Evolutionary conservation across 768 basidiomycete genomes (phyloP).

Genomic region (Mycena maculata): DNA sequence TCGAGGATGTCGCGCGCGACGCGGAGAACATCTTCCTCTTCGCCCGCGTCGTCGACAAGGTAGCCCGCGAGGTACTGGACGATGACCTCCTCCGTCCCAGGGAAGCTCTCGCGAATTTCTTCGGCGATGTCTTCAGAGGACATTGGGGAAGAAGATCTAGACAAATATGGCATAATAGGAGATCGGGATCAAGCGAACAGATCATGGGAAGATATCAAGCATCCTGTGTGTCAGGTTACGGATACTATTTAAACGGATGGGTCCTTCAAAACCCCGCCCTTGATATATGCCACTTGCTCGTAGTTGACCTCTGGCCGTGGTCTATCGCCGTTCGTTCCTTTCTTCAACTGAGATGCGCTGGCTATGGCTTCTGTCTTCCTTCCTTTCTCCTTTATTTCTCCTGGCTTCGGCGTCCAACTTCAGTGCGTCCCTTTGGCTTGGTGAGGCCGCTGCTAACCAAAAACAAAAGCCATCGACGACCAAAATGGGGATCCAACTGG

Average conservation of each 20-base stretch:
- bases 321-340: slow-evolving; percentile 18
- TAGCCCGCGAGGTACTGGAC: slow-evolving; percentile 91
- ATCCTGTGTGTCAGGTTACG: slow-evolving; percentile 15
- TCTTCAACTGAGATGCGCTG: slow-evolving; percentile 24
- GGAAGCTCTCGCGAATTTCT: slow-evolving; percentile 76
- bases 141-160: slow-evolving; percentile 51
- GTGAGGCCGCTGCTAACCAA: not conserved
- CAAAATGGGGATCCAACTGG: slow-evolving; percentile 15
- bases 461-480: slow-evolving; percentile 21
- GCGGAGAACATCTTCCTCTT: slow-evolving; percentile 88
- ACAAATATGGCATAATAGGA: not conserved
- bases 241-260: slow-evolving; percentile 21
- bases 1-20: slow-evolving; percentile 79
- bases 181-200: not conserved
- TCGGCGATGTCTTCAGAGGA: slow-evolving; percentile 82
- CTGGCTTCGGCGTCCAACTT: slow-evolving; percentile 1
- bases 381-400: slow-evolving; percentile 18
- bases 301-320: slow-evolving; percentile 27
- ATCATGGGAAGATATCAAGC: slow-evolving; percentile 6
- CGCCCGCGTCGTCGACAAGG: slow-evolving; percentile 88
- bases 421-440: slow-evolving; percentile 10
- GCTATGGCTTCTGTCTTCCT: slow-evolving; percentile 24
- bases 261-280: not conserved
- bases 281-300: slow-evolving; percentile 26
- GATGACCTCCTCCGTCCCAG: slow-evolving; percentile 86